These are phyloP conservation scores for Xylaria scruposa DNA, from an alignment of 495 filamentous ascomycete genomes.

Conservation along the genomic window DNA sequence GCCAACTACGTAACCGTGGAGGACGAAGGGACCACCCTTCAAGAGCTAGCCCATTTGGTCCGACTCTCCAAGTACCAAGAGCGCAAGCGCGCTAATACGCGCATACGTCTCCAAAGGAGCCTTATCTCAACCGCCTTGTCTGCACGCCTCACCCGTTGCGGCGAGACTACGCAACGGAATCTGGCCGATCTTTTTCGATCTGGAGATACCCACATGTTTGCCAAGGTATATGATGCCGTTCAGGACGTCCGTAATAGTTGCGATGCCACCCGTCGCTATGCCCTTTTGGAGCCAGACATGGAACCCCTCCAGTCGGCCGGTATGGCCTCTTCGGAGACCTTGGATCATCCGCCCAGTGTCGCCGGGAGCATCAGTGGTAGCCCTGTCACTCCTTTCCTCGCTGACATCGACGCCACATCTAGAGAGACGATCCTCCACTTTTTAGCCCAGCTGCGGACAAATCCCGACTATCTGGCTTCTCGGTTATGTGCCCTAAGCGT, in stretches of 20 bases:
- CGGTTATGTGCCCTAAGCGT: constrained; percentile 75
- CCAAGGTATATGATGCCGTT: constrained; percentile 82
- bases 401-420: constrained; percentile 76
- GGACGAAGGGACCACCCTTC: constrained; percentile 64
- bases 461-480: constrained; percentile 84
- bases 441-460: constrained; percentile 79
- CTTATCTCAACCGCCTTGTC: constrained; percentile 78
- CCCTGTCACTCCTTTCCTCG: constrained; percentile 73
- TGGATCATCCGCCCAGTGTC: constrained; percentile 48
- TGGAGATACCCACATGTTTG: constrained; percentile 90
- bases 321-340: constrained; percentile 52
- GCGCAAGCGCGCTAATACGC: constrained; percentile 70
- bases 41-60: constrained; percentile 74
- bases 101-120: constrained; percentile 69
- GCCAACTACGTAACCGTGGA: constrained; percentile 55
- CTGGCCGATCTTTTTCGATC: constrained; percentile 87
- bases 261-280: constrained; percentile 71
- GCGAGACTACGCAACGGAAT: constrained; percentile 78
- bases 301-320: constrained; percentile 55
- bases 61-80: constrained; percentile 75
- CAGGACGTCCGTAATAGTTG: constrained; percentile 89
- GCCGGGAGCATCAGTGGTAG: constrained; percentile 48
- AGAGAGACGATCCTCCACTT: constrained; percentile 80
- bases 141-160: constrained; percentile 77
- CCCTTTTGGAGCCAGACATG: constrained; percentile 72